These are phyloP conservation scores for Cichorium intybus DNA, from an alignment of 140 eudicot species.

Conservation along the genomic window DNA sequence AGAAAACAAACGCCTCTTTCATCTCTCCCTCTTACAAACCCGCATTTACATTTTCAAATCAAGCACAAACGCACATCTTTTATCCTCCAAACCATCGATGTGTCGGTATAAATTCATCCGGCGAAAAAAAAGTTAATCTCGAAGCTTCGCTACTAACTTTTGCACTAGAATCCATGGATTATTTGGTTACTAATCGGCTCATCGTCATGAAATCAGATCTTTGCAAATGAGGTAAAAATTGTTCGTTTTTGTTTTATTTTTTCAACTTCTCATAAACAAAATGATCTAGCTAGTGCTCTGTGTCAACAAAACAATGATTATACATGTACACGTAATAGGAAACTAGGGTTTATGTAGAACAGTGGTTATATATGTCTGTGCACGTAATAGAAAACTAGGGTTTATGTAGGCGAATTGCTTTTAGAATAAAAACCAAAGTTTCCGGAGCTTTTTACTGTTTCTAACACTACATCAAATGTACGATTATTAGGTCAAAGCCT, in stretches of 20 bases:
- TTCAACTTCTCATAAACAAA: background rate
- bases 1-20: background rate
- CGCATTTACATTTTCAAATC: constrained; percentile 4
- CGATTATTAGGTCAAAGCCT: background rate
- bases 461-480: background rate
- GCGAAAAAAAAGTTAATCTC: constrained; percentile 9
- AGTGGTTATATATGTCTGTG: too few species aligned
- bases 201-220: background rate
- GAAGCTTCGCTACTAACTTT: background rate
- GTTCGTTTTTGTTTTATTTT: background rate
- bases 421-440: background rate
- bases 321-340: background rate
- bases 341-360: too few species aligned
- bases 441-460: background rate
- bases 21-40: background rate
- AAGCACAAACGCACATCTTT: constrained; percentile 13
- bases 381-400: background rate
- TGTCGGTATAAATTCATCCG: background rate
- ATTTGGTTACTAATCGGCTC: background rate
- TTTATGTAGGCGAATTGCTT: background rate
- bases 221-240: background rate
- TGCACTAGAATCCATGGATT: background rate
- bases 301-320: background rate
- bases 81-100: constrained; percentile 13
- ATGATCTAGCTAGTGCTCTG: background rate